phyloP scores from a whole-genome alignment of 2,329 filamentous ascomycete genomes.

The Rhynchosporium secalis region DNA sequence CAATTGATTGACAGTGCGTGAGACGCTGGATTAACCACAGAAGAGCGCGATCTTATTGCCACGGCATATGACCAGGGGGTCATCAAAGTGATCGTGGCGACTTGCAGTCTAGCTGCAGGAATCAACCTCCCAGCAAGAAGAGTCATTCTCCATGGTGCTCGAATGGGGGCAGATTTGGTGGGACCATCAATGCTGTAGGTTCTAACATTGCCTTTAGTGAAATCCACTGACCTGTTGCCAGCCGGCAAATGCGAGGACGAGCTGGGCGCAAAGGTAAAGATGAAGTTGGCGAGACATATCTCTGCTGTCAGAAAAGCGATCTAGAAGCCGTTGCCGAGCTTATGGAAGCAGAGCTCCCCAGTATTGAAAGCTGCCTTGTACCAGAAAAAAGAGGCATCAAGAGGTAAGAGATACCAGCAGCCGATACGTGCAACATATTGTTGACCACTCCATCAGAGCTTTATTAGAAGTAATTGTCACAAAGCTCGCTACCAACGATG shows the following conservation, averaged over 20 bases:
- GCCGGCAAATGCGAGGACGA: conserved; percentile 75
- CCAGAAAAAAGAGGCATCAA: conserved; percentile 68
- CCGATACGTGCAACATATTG: neutral
- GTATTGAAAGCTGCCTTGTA: conserved; percentile 66
- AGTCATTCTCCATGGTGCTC: conserved; percentile 73
- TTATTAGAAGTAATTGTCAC: conserved; percentile 71
- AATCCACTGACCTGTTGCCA: conserved; percentile 38
- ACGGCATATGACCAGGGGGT: conserved; percentile 68
- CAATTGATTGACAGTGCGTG: neutral
- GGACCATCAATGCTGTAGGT: conserved; percentile 70
- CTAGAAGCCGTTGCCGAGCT: conserved; percentile 69
- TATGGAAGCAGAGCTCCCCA: conserved; percentile 70
- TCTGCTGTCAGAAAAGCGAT: conserved; percentile 70
- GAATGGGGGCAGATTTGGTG: conserved; percentile 76
- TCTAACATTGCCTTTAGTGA: neutral
- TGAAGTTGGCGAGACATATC: conserved; percentile 73
- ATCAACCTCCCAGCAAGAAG: conserved; percentile 74
- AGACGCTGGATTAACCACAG: conserved; percentile 68
- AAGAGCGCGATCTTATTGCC: conserved; percentile 72
- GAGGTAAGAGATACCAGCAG: conserved; percentile 46
- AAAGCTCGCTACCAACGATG: conserved; percentile 63
- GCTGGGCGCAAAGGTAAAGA: conserved; percentile 79
- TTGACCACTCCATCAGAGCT: conserved; percentile 51
- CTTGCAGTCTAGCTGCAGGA: conserved; percentile 79
- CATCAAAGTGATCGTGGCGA: conserved; percentile 72